These are phyloP conservation scores for Dichomitus squalens DNA, from an alignment of 1,284 basidiomycete species.

Conservation along the genomic window DNA sequence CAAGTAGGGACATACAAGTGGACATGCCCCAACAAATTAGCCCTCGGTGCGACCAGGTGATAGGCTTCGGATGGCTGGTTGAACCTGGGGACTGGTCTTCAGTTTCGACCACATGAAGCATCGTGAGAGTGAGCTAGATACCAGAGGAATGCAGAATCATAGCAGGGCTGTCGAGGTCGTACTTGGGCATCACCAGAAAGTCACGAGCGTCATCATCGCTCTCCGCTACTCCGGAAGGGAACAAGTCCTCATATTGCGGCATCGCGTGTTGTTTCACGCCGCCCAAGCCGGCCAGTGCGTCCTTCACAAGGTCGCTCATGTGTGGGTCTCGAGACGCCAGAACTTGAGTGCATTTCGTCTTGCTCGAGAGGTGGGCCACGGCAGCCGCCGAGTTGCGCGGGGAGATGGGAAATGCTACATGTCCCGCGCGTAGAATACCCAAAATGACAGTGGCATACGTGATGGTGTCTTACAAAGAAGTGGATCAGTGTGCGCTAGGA, in stretches of 20 bases:
- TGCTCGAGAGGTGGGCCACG: slow-evolving; percentile 36
- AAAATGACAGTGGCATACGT: slow-evolving; percentile 29
- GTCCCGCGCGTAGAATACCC: slow-evolving; percentile 29
- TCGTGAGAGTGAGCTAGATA: not conserved
- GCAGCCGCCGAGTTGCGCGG: slow-evolving; percentile 40
- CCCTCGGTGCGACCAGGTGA: slow-evolving; percentile 6
- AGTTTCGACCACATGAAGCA: not conserved
- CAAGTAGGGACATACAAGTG: not conserved
- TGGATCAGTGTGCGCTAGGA: not conserved
- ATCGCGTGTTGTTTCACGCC: not conserved
- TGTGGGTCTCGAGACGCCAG: slow-evolving; percentile 24
- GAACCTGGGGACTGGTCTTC: slow-evolving; percentile 4
- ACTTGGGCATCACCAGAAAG: not conserved
- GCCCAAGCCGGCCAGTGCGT: not conserved
- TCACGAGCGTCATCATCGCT: not conserved
- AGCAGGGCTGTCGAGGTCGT: not conserved
- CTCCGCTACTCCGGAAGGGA: not conserved
- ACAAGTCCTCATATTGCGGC: slow-evolving; percentile 15
- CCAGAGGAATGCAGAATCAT: slow-evolving; percentile 14
- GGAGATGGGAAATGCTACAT: slow-evolving; percentile 38
- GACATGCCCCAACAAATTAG: not conserved
- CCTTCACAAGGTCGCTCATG: not conserved
- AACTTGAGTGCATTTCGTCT: slow-evolving; percentile 28
- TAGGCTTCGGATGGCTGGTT: slow-evolving; percentile 22
- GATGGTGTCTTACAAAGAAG: slow-evolving; percentile 29